Evolutionary conservation across 257 asterid genomes (phyloP), one percentile per base, ranked within the genome.

Genomic region (Rauvolfia tetraphylla): DNA sequence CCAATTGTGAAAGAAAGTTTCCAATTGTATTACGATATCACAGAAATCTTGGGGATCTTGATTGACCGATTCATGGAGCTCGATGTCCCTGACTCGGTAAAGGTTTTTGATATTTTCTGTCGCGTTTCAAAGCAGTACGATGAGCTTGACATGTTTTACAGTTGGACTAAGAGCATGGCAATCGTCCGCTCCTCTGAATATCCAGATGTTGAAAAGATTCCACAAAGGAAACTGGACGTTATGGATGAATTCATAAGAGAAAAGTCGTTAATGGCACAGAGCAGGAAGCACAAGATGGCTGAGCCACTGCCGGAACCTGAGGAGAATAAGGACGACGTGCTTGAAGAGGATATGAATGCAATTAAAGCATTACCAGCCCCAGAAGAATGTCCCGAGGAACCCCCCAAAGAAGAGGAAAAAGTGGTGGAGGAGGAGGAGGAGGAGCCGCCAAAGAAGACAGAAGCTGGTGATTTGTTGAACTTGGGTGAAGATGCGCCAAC

Each of bases 1-100:
- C 93, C 93, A 6, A 56, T 90, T 1, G 89, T 91, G 31, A 93
- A 85, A 76, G 98, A 95, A 29, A 93, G 99, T 76, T 95, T 91
- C 81, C 91, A 85, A 71, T 80, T 95, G 12, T 87, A 86, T 77
- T 84, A 90, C 46, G 93, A 88, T 80, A 87, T 93, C 61, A 82
- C 95, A 4, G 99, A 95, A 75, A 87, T 89, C 20, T 56, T 92
- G 80, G 92, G 88, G 0, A 77, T 88, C 69, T 75, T 93, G 81
- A 87, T 93, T 46, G 97, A 93, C 72, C 85, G 92, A 31, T 95
- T 95, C 87, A 89, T 90, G 92, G 86, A 91, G 87, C 95, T 95
- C 15, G 90, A 92, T 10, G 56, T 90, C 7, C 87, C 93, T 0
- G 89, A 89, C 62, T 90, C 96, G 81, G 80, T 83, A 0, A 90